Base-by-base conservation (phyloP, 345 rosid species). In the Acer yangbiense region DNA sequence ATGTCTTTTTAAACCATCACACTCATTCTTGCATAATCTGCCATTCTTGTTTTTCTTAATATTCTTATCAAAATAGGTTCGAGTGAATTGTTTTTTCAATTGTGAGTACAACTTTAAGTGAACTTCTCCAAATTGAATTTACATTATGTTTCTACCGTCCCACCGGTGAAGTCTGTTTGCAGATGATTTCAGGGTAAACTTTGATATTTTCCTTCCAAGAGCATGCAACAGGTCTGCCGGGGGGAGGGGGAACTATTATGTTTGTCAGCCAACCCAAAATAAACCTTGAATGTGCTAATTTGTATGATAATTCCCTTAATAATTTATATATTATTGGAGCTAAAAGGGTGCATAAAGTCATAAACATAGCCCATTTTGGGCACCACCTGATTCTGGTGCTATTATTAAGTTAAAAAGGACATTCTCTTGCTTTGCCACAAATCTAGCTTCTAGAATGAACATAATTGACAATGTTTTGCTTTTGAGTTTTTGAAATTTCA, bases 391-490 rank as follows among this genome's bases (percentile, higher is more conserved):
- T 32, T 29, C 20, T 72, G 60, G 3, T 11, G n/a, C 25, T 63
- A 44, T 32, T 3, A 10, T 73, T 21, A 62, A 61, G 48, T 12
- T 73, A 35, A 20, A 46, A 62, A 61, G 11, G 25, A 73, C 48
- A 50, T 65, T n/a, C 48, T 35, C 52, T 52, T 78, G 9, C 35
- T 43, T 23, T 66, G 44, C 76, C 74, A 41, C 41, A 46, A 57
- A 43, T 60, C 16, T 71, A 10, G 75, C 58, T 18, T 61, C 54
- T 68, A 10, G 58, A 58, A 60, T 65, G 21, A 50, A 41, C 54
- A 6, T 25, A 39, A 46, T 76, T 71, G 35, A 35, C 16, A 29
- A 7, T 61, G 58, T 54, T 17, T 54, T 50, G 55, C 55, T 50
- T 14, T 50, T 50, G 55, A 57, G 2, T 6, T 57, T 18, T 17